Conservation (phyloP, 208 protist species). For the Crithidia mellificae region DNA sequence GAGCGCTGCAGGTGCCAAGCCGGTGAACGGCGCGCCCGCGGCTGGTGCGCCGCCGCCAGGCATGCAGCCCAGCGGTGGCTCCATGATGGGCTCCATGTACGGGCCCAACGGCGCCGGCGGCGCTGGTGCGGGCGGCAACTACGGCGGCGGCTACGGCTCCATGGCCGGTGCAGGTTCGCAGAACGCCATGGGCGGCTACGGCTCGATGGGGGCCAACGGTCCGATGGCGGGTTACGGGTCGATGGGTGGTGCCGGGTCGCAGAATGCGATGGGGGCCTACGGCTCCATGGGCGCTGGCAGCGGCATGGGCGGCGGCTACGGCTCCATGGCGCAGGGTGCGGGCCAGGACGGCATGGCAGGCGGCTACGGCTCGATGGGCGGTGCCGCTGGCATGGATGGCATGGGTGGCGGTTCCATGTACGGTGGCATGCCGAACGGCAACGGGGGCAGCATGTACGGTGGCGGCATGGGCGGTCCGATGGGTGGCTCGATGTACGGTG, state of each 20-base stretch:
- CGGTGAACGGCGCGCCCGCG: not conserved
- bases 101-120: slow-evolving; percentile 1
- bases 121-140: slow-evolving; percentile 13
- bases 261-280: too few species aligned
- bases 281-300: not conserved
- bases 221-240: slow-evolving; percentile 17
- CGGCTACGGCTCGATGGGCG: slow-evolving; percentile 28
- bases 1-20: not conserved
- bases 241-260: too few species aligned
- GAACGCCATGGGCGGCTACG: slow-evolving; percentile 15
- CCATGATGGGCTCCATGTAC: slow-evolving; percentile 32
- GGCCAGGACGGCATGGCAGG: slow-evolving; percentile 14
- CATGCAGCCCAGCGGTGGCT: slow-evolving; percentile 27
- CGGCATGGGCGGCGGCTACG: slow-evolving; percentile 8
- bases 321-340: slow-evolving; percentile 14
- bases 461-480: slow-evolving; percentile 10
- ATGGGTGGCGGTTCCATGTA: slow-evolving; percentile 3
- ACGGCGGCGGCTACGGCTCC: slow-evolving; percentile 17
- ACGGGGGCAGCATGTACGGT: slow-evolving; percentile 21
- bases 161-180: not conserved
- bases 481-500: slow-evolving; percentile 15
- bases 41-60: not conserved
- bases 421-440: not conserved
- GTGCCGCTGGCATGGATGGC: slow-evolving; percentile 4
- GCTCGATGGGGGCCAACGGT: slow-evolving; percentile 13